These are phyloP conservation scores for Quaeritorhiza haematococci DNA, from an alignment of 371 early-diverging fungal species.

Conservation along the genomic window DNA sequence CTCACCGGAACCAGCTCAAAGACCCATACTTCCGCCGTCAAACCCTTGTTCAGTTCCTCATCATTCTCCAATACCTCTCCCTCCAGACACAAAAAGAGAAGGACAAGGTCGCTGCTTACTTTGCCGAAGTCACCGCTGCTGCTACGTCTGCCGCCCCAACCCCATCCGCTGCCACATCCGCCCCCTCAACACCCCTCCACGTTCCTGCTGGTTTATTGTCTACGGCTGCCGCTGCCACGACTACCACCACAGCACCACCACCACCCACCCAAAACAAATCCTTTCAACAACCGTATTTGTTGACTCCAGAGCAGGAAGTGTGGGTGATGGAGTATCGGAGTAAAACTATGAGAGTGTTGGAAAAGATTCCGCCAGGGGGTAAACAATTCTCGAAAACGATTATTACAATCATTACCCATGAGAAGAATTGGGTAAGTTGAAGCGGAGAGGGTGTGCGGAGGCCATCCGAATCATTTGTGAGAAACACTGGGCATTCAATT, in stretches of 20 bases:
- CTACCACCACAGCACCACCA: too few relatives aligned
- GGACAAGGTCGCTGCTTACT: background rate
- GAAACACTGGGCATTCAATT: too few relatives aligned
- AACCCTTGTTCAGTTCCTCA: conserved; percentile 71
- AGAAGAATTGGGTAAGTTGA: conserved; percentile 39
- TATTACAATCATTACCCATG: conserved; percentile 31
- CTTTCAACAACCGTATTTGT: conserved; percentile 12
- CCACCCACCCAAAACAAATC: conserved; percentile 21
- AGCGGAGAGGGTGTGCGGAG: too few relatives aligned
- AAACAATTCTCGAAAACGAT: conserved; percentile 24
- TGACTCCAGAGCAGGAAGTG: conserved; percentile 24
- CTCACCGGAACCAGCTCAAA: too few relatives aligned
- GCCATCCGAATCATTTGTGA: too few relatives aligned
- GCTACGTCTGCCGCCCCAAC: too few relatives aligned
- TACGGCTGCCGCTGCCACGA: too few relatives aligned
- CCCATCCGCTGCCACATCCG: too few relatives aligned
- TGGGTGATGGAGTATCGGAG: conserved; percentile 28
- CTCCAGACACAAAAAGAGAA: conserved; percentile 2
- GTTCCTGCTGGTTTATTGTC: too few relatives aligned
- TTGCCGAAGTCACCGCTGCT: conserved; percentile 3
- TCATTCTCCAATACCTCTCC: conserved; percentile 55
- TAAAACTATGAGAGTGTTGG: conserved; percentile 11
- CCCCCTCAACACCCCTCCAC: too few relatives aligned
- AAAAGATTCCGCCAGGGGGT: conserved; percentile 20
- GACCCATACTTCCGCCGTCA: conserved; percentile 70